These are phyloP conservation scores for Wickerhamomyces tratensis DNA, from an alignment of 805 yeast genomes.

Conservation along the genomic window DNA sequence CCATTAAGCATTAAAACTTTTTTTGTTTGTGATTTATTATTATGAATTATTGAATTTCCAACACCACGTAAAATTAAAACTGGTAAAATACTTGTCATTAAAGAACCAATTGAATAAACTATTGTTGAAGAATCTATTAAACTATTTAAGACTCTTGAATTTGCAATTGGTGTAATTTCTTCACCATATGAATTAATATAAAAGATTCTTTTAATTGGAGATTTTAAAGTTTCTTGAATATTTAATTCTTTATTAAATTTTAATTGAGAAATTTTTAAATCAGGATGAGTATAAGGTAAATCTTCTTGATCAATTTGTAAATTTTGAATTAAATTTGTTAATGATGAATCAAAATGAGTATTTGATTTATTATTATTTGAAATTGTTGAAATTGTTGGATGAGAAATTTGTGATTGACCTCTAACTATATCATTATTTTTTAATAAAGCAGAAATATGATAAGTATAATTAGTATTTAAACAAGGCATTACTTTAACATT, in stretches of 20 bases:
- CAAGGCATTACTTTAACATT: constrained; percentile 62
- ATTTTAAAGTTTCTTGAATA: constrained; percentile 38
- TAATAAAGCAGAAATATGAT: constrained; percentile 74
- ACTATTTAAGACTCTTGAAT: constrained; percentile 45
- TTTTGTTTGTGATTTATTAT: constrained; percentile 21
- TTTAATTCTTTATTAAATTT: constrained; percentile 45
- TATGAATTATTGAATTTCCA: constrained; percentile 43
- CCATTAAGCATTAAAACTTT: constrained; percentile 69
- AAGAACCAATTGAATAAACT: constrained; percentile 76
- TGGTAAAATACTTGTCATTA: constrained; percentile 83
- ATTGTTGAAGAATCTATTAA: constrained; percentile 43
- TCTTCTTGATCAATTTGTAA: constrained; percentile 34
- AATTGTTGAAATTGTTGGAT: constrained; percentile 37
- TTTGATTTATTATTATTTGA: neutral
- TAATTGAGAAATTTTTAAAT: constrained; percentile 61
- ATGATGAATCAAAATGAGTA: no score
- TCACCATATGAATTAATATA: constrained; percentile 85
- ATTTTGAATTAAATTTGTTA: no score
- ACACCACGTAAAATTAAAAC: constrained; percentile 65
- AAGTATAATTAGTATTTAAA: constrained; percentile 73
- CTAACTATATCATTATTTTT: constrained; percentile 64
- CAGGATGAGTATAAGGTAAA: constrained; percentile 72
- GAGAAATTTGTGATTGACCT: constrained; percentile 92
- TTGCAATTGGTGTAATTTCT: constrained; percentile 72
- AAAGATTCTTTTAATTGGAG: constrained; percentile 64